Evolutionary conservation across 371 early-diverging fungal genomes (phyloP).

Genomic region (Mucor racemosus): DNA sequence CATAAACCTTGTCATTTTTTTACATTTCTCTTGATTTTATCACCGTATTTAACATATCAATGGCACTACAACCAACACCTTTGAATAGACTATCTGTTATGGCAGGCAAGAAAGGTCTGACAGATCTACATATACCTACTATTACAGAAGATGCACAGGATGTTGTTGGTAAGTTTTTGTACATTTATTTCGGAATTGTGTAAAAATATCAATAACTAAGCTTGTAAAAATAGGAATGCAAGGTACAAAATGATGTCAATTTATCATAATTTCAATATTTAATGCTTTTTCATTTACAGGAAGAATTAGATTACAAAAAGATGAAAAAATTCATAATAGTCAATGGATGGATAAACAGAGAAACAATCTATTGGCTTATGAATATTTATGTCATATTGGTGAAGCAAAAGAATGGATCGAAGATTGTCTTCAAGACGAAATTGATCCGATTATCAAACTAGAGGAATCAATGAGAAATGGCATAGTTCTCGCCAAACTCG

Average conservation of each 20-base stretch:
- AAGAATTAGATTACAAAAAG: conserved; percentile 67
- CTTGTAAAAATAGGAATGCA: conserved; percentile 25
- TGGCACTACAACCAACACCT: conserved; percentile 41
- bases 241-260: conserved; percentile 11
- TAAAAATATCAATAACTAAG: not conserved
- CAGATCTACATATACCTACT: conserved; percentile 44
- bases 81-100: conserved; percentile 52
- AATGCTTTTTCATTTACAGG: conserved; percentile 33
- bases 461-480: conserved; percentile 96
- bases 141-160: conserved; percentile 52
- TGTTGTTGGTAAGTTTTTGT: conserved; percentile 39
- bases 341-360: conserved; percentile 97
- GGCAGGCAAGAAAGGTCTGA: conserved; percentile 47
- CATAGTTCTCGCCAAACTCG: conserved; percentile 91
- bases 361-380: conserved; percentile 93
- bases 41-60: conserved; percentile 1
- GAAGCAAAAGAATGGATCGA: conserved; percentile 99
- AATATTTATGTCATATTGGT: conserved; percentile 98
- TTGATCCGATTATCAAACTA: conserved; percentile 77
- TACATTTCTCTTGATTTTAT: not conserved
- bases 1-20: not conserved
- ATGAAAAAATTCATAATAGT: conserved; percentile 55
- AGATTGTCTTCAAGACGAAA: conserved; percentile 82
- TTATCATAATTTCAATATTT: not conserved
- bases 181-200: not conserved